phyloP scores from a whole-genome alignment of 495 filamentous ascomycete species.

The Aspergillus homomorphus region DNA sequence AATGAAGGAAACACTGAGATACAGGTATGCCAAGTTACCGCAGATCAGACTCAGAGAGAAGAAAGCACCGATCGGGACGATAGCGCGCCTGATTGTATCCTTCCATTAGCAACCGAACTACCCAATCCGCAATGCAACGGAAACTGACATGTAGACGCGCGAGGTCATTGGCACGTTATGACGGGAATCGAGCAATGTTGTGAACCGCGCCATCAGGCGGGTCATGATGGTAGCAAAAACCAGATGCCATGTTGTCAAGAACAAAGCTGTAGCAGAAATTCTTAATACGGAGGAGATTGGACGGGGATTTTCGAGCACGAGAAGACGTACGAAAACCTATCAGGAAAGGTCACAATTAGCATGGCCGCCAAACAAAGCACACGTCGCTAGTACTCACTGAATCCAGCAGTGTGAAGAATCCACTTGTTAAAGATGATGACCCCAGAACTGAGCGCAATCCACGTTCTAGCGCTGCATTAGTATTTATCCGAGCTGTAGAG shows the following conservation, averaged over 20 bases:
- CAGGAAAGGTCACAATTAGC: conserved; percentile 11
- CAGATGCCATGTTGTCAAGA: conserved; percentile 87
- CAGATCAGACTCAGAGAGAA: conserved; percentile 90
- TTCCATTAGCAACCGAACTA: conserved; percentile 9
- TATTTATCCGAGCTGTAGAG: neutral
- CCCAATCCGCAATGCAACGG: neutral
- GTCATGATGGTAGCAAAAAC: conserved; percentile 81
- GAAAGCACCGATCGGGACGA: conserved; percentile 84
- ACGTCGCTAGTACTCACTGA: conserved; percentile 57
- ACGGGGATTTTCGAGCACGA: neutral
- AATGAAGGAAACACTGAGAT: conserved; percentile 86
- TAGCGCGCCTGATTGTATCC: conserved; percentile 51
- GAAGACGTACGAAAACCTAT: conserved; percentile 37
- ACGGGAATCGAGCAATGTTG: conserved; percentile 74
- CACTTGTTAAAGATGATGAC: conserved; percentile 98
- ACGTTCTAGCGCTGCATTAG: conserved; percentile 51
- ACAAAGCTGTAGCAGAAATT: conserved; percentile 43
- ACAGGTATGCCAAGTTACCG: conserved; percentile 84
- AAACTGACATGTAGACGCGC: conserved; percentile 63
- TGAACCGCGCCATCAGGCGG: conserved; percentile 77
- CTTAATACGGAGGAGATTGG: neutral
- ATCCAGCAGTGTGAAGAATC: conserved; percentile 74
- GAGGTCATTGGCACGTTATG: conserved; percentile 87
- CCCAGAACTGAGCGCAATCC: conserved; percentile 84
- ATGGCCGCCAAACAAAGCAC: neutral